Evolutionary conservation across 345 rosid species (phyloP).

Genomic region (Syzygium jambos): DNA sequence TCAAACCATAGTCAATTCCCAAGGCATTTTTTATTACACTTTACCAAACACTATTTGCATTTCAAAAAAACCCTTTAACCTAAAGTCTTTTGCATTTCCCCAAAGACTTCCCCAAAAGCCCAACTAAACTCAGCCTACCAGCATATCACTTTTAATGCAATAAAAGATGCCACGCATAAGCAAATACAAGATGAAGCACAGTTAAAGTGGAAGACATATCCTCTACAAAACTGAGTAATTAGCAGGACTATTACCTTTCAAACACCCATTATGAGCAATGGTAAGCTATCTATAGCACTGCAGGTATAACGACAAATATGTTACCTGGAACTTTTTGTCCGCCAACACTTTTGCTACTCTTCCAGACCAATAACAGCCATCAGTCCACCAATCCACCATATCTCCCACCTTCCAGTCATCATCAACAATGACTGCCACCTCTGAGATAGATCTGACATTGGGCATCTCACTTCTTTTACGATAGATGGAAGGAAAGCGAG

Average conservation of each 20-base stretch:
- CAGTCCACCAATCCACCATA: conserved; percentile 66
- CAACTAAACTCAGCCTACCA: not conserved
- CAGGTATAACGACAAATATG: not conserved
- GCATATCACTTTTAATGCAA: not conserved
- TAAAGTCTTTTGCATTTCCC: not conserved
- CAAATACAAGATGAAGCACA: not conserved
- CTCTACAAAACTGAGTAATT: not conserved
- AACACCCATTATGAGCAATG: not conserved
- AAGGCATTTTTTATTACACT: not conserved
- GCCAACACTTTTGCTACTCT: conserved; percentile 21
- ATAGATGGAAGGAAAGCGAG: conserved; percentile 39
- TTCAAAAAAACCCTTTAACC: not conserved
- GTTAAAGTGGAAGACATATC: not conserved
- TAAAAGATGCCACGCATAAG: not conserved
- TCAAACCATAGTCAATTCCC: not conserved
- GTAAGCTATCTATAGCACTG: not conserved
- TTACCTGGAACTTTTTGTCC: conserved; percentile 33
- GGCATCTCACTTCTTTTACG: conserved; percentile 26
- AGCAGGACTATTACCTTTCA: not conserved
- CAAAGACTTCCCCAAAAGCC: not conserved
- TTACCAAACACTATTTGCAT: not conserved
- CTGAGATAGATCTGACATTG: conserved; percentile 13
- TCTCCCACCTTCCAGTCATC: conserved; percentile 55
- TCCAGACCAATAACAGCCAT: conserved; percentile 55
- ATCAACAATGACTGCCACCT: conserved; percentile 27